Percentiles rank a stretch among this genome's conserved stretches.
phyloP scores from a whole-genome alignment of 805 yeast species.

The Lipomyces sp. region DNA sequence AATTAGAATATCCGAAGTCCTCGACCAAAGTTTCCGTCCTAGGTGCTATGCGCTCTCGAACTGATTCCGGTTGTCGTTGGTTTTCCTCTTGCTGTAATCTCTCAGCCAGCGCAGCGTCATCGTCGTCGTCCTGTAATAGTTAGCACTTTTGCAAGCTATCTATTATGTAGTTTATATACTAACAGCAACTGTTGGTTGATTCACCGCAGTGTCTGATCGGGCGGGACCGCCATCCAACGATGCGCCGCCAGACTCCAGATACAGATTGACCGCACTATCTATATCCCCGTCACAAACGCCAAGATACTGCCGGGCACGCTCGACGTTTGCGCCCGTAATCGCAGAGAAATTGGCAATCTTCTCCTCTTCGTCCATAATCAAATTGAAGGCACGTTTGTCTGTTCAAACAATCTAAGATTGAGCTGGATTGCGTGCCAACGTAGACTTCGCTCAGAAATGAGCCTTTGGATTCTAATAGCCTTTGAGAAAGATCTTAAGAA shows the following conservation, averaged over 20 bases:
- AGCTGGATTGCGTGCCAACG: not conserved
- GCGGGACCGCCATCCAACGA: conserved; percentile 35
- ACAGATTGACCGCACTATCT: conserved; percentile 83
- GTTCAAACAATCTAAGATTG: not conserved
- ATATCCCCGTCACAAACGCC: conserved; percentile 78
- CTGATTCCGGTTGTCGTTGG: conserved; percentile 46
- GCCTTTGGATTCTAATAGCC: not conserved
- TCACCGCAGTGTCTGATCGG: conserved; percentile 4
- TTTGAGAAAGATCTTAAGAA: not conserved
- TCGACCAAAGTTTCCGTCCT: conserved; percentile 78
- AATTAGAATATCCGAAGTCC: conserved; percentile 35
- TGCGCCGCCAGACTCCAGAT: conserved; percentile 62
- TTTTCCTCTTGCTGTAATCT: conserved; percentile 42
- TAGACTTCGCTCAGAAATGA: not conserved
- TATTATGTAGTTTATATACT: conserved; percentile 4
- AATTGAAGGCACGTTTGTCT: not conserved
- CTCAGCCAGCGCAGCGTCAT: conserved; percentile 39
- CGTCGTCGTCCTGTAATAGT: conserved; percentile 35
- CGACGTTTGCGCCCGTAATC: conserved; percentile 75
- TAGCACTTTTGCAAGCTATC: not conserved
- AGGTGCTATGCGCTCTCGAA: conserved; percentile 79
- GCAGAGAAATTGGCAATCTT: conserved; percentile 76
- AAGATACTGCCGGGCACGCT: conserved; percentile 73
- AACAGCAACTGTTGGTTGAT: not conserved
- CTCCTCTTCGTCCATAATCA: conserved; percentile 45